Base-by-base conservation (phyloP, 2,329 filamentous ascomycete genomes). In the Monosporascus sp. region DNA sequence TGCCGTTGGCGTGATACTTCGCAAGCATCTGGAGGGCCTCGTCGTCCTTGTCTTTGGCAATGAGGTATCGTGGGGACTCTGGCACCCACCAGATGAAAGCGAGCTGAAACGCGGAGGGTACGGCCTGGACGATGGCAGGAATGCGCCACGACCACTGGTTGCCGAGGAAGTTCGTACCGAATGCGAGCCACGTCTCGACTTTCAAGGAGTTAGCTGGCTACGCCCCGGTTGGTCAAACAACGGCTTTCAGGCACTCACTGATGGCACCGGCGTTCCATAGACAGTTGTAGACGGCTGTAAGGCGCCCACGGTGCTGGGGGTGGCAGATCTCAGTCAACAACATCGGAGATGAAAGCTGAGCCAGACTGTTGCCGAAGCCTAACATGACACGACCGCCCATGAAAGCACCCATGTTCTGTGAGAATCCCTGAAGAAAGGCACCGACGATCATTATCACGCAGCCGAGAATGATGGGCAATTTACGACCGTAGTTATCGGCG, bases 301-400 rank as follows among this genome's bases (percentile, higher is more conserved):
- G 71, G 56, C 72, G 73, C 50, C 72, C 78, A 63, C 79, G 73
- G 57, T 82, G 78, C 63, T 80, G 78, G 28, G 78, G 78, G 63
- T 81, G 79, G 63, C 73, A 74, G 45, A 81, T 70, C 66, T 81
- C 79, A 15, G 75, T 75, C 20, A 81, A 70, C 14, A 81, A 68
- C 54, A 81, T 71, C 3, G 78, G 78, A 7, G 78, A 77, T 3
- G 76, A 73, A 56, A 79, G 72, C 60, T 80, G 78, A 4, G 77
- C 71, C 49, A 81, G 66, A 53, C 73, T 75, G 67, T 78, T 79
- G 51, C 80, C 80, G 54, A 84, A 81, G 51, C 80, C 80, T 56
- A 84, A 75, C 58, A 84, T 68, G 62, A 82, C 80, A 58, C 81
- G 74, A 50, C 79, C 80, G n/a, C 71, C 78, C 63, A 81, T 77